Evolutionary conservation across 345 rosid species (phyloP), one percentile per base, ranked within the genome.

Genomic region (Bruguiera sexangula): DNA sequence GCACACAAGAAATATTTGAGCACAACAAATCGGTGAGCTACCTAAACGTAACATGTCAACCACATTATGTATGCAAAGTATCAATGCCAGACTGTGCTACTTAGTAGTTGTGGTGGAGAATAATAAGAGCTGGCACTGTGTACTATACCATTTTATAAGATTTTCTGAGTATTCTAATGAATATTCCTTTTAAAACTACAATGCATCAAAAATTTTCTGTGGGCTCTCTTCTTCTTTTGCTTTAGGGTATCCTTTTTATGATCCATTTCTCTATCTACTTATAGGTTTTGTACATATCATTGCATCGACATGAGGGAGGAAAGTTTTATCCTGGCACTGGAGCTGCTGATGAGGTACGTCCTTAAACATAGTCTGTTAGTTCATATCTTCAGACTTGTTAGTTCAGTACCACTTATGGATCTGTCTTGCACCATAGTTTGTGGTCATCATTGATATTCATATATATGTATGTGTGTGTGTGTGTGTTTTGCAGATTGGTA

Each of bases 281-380:
- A 20, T 80, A 95, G 99, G 98, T 95, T 58, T 78, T 92, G 80
- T 95, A 95, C 76, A 71, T 92, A 66, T 95, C 99, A 63, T 75
- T 95, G 75, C 99, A 95, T 75, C 86, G 99, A 75, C 98, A 90
- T 36, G 98, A 95, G 80, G 94, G 88, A 52, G 98, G 96, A 58
- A 84, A 69, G 66, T 95, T 95, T 75, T 90, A 92, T 78, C 98
- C 97, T 18, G 96, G 97, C 73, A 92, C 96, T 46, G 96, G 98
- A 81, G 87, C 97, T 76, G 89, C 87, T 69, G 50, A 72, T 76
- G 96, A 95, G 99, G 99, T 95, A 77, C 18, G 37, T 67, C 43
- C 63, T 54, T 3, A 10, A 27, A 22, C 8, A 10, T 22, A 56
- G 11, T 56, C 22, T 55, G 11, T 1, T 19, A 6, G 29, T 56